These are phyloP conservation scores for Garcia nutans DNA, from an alignment of 345 rosid species.

Conservation along the genomic window DNA sequence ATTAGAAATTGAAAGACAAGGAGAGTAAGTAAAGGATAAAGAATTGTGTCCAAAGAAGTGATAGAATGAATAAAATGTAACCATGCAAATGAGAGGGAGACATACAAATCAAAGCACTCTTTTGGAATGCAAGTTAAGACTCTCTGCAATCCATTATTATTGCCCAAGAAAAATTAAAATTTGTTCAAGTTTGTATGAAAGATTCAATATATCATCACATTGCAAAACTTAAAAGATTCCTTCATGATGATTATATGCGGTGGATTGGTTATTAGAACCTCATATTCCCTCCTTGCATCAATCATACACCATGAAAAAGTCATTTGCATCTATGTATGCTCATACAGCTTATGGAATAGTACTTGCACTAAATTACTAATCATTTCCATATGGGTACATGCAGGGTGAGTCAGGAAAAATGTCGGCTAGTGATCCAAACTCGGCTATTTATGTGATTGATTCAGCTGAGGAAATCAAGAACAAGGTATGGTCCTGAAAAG, in stretches of 20 bases:
- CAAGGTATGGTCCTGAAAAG: constrained; percentile 52
- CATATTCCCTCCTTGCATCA: not conserved
- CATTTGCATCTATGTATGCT: constrained; percentile 1
- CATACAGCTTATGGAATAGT: not conserved
- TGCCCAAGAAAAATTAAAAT: not conserved
- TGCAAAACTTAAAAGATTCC: not conserved
- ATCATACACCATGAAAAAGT: not conserved
- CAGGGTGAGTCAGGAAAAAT: constrained; percentile 97
- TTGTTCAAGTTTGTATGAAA: not conserved
- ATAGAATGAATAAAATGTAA: not conserved
- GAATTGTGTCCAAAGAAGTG: not conserved
- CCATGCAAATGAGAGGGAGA: not conserved
- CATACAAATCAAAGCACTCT: not conserved
- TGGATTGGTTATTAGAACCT: not conserved
- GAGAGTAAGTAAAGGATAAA: not conserved
- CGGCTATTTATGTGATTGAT: constrained; percentile 92
- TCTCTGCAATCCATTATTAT: not conserved
- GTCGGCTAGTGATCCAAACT: constrained; percentile 98
- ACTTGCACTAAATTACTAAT: not conserved
- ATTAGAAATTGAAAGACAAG: not conserved
- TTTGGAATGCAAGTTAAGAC: not conserved
- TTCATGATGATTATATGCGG: not conserved
- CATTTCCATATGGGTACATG: constrained; percentile 12
- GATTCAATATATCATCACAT: not conserved
- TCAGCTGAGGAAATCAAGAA: constrained; percentile 67